Evolutionary conservation across 2,329 filamentous ascomycete species (phyloP).

Genomic region (Neonectria punicea): DNA sequence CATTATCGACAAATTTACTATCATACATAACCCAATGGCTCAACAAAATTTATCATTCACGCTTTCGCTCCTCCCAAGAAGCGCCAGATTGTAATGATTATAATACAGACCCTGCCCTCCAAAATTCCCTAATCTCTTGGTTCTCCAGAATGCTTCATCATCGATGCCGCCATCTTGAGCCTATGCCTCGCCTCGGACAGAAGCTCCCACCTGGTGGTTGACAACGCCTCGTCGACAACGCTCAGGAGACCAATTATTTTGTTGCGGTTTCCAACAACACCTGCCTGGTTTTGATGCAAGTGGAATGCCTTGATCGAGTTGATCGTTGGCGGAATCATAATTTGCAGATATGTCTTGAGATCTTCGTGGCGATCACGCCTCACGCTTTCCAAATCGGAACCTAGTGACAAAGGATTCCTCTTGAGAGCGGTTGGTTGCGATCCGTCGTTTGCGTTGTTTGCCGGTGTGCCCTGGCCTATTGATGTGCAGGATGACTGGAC

Average conservation of each 20-base stretch:
- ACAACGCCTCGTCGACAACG: constrained; percentile 40
- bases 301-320: constrained; percentile 44
- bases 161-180: constrained; percentile 40
- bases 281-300: constrained; percentile 43
- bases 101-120: background rate
- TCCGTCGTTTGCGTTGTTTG: constrained; percentile 24
- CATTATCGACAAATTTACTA: background rate
- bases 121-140: constrained; percentile 31
- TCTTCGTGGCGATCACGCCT: constrained; percentile 41
- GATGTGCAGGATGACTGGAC: constrained; percentile 32
- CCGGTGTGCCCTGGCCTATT: constrained; percentile 11
- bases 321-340: constrained; percentile 43
- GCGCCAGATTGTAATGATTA: background rate
- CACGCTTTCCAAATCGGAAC: constrained; percentile 33
- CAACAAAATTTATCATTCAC: background rate
- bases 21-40: background rate
- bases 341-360: constrained; percentile 41
- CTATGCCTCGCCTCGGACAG: constrained; percentile 40
- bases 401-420: constrained; percentile 29
- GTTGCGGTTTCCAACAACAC: constrained; percentile 42
- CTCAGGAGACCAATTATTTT: constrained; percentile 41
- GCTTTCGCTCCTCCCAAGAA: constrained; percentile 1
- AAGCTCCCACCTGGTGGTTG: constrained; percentile 41
- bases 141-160: constrained; percentile 40
- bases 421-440: constrained; percentile 34